Conservation (phyloP, 192 early-diverging fungal genomes). For the Phlyctochytrium planicorne region DNA sequence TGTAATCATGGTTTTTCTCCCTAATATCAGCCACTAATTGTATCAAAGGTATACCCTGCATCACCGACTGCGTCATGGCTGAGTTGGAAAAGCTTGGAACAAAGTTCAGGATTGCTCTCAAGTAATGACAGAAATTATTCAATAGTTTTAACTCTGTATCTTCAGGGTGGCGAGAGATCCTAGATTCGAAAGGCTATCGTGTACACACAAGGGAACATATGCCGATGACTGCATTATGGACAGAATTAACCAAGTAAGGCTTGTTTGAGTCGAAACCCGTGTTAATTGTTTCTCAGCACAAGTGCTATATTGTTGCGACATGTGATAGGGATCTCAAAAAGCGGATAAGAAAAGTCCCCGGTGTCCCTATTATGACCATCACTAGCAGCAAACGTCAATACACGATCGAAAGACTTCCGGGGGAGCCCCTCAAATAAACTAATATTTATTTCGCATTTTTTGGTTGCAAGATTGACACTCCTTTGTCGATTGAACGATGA, state of each 20-base stretch:
- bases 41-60: constrained; percentile 79
- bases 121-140: constrained; percentile 37
- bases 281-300: constrained; percentile 63
- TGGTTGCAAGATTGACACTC: too few relatives aligned
- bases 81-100: constrained; percentile 98
- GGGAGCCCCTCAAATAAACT: constrained; percentile 21
- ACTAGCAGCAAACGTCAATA: constrained; percentile 73
- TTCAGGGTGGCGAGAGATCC: constrained; percentile 88
- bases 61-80: constrained; percentile 98
- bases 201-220: constrained; percentile 97
- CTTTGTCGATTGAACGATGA: background rate
- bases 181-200: constrained; percentile 93
- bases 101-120: constrained; percentile 92
- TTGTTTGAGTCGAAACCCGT: background rate
- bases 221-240: constrained; percentile 98
- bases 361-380: constrained; percentile 98
- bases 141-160: background rate
- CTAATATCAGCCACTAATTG: background rate
- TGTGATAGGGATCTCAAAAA: constrained; percentile 96
- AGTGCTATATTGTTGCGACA: constrained; percentile 98
- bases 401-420: constrained; percentile 90
- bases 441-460: background rate
- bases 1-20: constrained; percentile 49
- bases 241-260: constrained; percentile 62
- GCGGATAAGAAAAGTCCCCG: constrained; percentile 92